These are phyloP conservation scores for Hyphopichia khmerensis DNA, from an alignment of 1,139 yeast genomes.

Conservation along the genomic window DNA sequence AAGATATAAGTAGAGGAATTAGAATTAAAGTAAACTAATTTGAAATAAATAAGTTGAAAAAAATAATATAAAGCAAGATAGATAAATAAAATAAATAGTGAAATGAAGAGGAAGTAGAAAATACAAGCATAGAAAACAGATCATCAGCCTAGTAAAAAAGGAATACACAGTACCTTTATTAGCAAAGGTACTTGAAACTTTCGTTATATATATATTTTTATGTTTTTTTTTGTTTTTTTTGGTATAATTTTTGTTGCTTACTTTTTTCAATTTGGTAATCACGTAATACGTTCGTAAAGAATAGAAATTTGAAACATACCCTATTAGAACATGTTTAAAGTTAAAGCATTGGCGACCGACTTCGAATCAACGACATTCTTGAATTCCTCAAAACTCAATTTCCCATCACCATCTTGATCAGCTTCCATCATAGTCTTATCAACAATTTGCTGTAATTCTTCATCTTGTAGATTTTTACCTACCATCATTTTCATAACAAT, in stretches of 20 bases:
- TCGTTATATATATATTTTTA: too few species aligned
- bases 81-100: neutral
- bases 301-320: too few species aligned
- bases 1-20: too few species aligned
- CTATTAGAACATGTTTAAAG: slow-evolving; percentile 45
- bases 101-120: neutral
- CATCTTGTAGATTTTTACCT: slow-evolving; percentile 82
- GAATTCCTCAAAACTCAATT: slow-evolving; percentile 84
- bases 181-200: too few species aligned
- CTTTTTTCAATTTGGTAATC: too few species aligned
- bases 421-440: slow-evolving; percentile 96
- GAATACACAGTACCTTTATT: too few species aligned
- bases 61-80: neutral
- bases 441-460: slow-evolving; percentile 90
- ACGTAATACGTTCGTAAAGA: too few species aligned
- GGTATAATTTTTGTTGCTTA: too few species aligned
- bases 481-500: slow-evolving; percentile 96
- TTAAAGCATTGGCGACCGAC: slow-evolving; percentile 59
- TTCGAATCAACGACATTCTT: slow-evolving; percentile 69
- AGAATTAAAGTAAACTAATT: too few species aligned
- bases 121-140: too few species aligned
- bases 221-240: too few species aligned
- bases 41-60: neutral
- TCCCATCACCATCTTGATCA: slow-evolving; percentile 89
- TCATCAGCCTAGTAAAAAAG: neutral